phyloP scores from a whole-genome alignment of 495 filamentous ascomycete genomes.

The Ascobolus immersus region DNA sequence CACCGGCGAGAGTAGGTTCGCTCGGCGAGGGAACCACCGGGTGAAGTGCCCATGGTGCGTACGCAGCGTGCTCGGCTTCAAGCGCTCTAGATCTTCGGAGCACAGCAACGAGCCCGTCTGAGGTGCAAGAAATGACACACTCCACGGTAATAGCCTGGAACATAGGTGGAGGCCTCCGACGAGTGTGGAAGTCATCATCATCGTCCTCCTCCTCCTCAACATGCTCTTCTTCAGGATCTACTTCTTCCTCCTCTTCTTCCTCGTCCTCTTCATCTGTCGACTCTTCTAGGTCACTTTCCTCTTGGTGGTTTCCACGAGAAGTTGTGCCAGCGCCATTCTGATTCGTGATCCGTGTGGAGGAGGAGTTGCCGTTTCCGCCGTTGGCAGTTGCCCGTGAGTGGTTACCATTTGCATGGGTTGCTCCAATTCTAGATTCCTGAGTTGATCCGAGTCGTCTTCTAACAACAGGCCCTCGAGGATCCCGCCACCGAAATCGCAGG shows the following conservation, averaged over 20 bases:
- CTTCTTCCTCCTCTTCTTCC: constrained; percentile 17
- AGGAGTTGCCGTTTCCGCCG: constrained; percentile 17
- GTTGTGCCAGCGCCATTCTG: no score
- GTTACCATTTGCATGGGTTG: no score
- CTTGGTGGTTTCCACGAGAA: constrained; percentile 3
- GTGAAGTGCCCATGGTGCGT: constrained; percentile 29
- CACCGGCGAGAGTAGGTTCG: constrained; percentile 20
- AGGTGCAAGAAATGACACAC: constrained; percentile 73
- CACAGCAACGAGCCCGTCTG: constrained; percentile 66
- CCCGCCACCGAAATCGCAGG: constrained; percentile 65
- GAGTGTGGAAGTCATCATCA: constrained; percentile 2
- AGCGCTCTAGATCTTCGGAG: constrained; percentile 48
- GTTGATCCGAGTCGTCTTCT: no score
- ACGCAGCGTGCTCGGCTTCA: constrained; percentile 29
- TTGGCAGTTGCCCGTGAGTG: no score
- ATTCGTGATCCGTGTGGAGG: background rate
- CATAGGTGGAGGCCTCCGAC: background rate
- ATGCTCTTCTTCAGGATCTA: constrained; percentile 11
- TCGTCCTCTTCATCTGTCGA: constrained; percentile 16
- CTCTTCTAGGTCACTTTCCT: constrained; percentile 3
- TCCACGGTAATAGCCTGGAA: constrained; percentile 37
- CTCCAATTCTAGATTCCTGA: no score
- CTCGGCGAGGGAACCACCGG: constrained; percentile 19
- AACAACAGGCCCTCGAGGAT: constrained; percentile 32
- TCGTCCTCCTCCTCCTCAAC: constrained; percentile 17